Percentiles rank a stretch among this genome's conserved stretches.
phyloP scores from a whole-genome alignment of 108 stramenopile genomes.

The Discostella stelligeroides region DNA sequence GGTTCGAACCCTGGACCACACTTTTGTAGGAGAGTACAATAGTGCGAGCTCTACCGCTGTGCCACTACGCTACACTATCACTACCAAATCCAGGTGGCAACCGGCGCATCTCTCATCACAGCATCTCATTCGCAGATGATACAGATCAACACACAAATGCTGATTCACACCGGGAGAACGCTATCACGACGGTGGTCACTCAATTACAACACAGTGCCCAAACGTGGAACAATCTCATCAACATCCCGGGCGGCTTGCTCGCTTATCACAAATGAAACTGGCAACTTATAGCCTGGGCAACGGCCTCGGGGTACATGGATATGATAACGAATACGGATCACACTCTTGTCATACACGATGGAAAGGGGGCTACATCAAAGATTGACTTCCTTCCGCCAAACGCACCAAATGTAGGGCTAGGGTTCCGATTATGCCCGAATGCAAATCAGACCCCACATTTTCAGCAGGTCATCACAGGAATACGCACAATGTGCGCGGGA shows the following conservation, averaged over 20 bases:
- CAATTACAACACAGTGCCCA: too few species aligned
- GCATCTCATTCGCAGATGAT: conserved; percentile 21
- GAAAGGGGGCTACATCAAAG: neutral
- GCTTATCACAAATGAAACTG: conserved; percentile 25
- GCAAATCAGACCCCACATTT: neutral
- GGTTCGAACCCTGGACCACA: too few species aligned
- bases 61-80: too few species aligned
- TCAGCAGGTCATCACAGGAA: too few species aligned
- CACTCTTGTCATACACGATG: neutral
- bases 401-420: too few species aligned
- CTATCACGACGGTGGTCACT: neutral
- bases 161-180: neutral
- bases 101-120: too few species aligned
- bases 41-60: too few species aligned
- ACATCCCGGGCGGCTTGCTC: too few species aligned
- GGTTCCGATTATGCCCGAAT: too few species aligned
- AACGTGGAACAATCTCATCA: too few species aligned
- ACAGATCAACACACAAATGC: neutral
- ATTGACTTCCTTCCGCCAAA: conserved; percentile 8
- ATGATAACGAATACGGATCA: neutral
- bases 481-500: neutral
- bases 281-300: neutral
- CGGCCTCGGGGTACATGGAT: neutral
- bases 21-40: too few species aligned
- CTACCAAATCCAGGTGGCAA: neutral